Percentiles rank a stretch among this genome's conserved stretches.
Evolutionary conservation across 2,329 filamentous ascomycete genomes (phyloP).

Genomic region (Trichoderma koningiopsis): DNA sequence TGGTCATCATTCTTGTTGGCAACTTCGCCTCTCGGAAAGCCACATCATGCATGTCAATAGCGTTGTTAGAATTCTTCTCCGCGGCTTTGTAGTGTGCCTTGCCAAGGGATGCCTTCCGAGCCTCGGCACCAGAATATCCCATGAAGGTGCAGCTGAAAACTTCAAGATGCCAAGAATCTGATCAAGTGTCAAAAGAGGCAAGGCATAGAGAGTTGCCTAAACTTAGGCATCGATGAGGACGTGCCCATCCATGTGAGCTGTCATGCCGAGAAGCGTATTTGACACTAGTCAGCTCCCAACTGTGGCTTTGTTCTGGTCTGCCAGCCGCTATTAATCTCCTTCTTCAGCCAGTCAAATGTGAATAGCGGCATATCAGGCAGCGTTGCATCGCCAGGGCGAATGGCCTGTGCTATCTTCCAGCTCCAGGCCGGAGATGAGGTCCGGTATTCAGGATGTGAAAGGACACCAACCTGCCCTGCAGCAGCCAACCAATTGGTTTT

Average conservation of each 20-base stretch:
- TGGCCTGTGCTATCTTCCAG: background rate
- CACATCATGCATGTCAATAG: background rate
- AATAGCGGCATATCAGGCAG: background rate
- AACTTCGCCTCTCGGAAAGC: background rate
- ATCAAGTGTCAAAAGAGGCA: background rate
- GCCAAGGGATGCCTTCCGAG: background rate
- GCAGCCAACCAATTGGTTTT: background rate
- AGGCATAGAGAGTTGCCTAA: background rate
- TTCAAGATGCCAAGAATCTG: background rate
- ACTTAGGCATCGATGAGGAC: background rate
- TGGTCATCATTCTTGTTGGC: background rate
- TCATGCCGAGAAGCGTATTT: background rate
- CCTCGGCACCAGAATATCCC: background rate
- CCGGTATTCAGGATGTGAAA: background rate
- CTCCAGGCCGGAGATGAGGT: conserved; percentile 17
- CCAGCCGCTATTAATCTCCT: background rate
- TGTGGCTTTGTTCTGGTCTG: background rate
- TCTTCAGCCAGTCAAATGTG: background rate
- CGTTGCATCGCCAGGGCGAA: background rate
- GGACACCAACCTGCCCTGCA: background rate
- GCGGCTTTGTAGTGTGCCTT: background rate
- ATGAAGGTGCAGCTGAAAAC: background rate
- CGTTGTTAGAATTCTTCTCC: background rate
- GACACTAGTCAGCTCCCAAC: background rate
- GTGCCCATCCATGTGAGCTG: background rate